These are phyloP conservation scores for Neurospora tetraspora DNA, from an alignment of 495 filamentous ascomycete genomes.

Conservation along the genomic window DNA sequence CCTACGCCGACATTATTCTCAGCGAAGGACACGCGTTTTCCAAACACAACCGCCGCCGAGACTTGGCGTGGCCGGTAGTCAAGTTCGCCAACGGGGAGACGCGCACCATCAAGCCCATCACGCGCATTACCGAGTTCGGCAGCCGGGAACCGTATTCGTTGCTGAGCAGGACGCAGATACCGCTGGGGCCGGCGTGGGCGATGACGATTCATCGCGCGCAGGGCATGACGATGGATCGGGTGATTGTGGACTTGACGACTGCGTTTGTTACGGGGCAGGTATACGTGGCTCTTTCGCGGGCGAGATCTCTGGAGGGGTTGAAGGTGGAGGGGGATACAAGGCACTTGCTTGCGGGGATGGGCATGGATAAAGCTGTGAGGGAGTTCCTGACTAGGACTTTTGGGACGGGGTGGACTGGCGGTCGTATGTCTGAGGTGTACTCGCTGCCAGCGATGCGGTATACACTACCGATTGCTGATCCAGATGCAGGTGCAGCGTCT, in stretches of 20 bases:
- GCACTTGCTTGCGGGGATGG: slow-evolving; percentile 13
- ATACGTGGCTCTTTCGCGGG: slow-evolving; percentile 71
- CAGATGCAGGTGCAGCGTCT: too few relatives aligned
- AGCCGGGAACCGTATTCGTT: slow-evolving; percentile 38
- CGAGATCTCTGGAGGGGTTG: slow-evolving; percentile 69
- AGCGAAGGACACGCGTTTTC: too few relatives aligned
- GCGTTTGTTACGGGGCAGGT: slow-evolving; percentile 88
- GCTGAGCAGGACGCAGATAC: slow-evolving; percentile 72
- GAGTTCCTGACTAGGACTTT: slow-evolving; percentile 8
- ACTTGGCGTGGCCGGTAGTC: slow-evolving; percentile 58
- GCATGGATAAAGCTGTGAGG: slow-evolving; percentile 10
- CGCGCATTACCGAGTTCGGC: slow-evolving; percentile 37
- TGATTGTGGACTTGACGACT: slow-evolving; percentile 74
- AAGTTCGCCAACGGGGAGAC: slow-evolving; percentile 44
- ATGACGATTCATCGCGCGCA: slow-evolving; percentile 93
- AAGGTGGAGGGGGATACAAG: slow-evolving; percentile 25
- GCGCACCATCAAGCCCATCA: slow-evolving; percentile 37
- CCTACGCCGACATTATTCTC: too few relatives aligned
- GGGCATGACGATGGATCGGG: slow-evolving; percentile 83
- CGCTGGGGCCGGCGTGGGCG: slow-evolving; percentile 88
- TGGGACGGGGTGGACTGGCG: too few relatives aligned
- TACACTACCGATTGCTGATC: too few relatives aligned
- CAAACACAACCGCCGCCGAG: too few relatives aligned
- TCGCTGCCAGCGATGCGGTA: too few relatives aligned
- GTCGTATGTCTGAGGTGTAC: too few relatives aligned